Conservation (phyloP, 805 yeast species). For the Candida namnaoensis region DNA sequence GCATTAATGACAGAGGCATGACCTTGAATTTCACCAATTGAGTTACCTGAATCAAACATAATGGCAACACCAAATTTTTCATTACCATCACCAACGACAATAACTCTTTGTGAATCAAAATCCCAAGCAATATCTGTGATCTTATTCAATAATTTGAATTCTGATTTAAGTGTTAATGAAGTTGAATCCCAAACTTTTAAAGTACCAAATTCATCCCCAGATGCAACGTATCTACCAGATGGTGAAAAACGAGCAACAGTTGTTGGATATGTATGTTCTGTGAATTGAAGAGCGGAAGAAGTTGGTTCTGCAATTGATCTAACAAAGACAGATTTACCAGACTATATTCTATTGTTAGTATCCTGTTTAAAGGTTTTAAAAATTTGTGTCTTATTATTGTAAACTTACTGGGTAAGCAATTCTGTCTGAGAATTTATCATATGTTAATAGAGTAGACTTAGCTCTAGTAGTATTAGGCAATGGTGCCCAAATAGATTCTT, state of each 20-base stretch:
- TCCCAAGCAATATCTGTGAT: constrained; percentile 89
- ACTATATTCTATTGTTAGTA: constrained; percentile 6
- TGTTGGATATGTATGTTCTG: constrained; percentile 60
- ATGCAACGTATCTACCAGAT: constrained; percentile 81
- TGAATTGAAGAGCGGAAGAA: constrained; percentile 51
- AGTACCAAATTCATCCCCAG: constrained; percentile 87
- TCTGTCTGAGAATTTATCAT: constrained; percentile 59
- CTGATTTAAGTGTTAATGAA: constrained; percentile 61
- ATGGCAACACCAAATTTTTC: constrained; percentile 90
- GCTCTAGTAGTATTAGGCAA: constrained; percentile 74
- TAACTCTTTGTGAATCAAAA: constrained; percentile 72
- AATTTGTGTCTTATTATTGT: background rate
- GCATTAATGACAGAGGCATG: constrained; percentile 81
- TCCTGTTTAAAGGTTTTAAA: background rate
- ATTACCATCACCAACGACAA: constrained; percentile 93
- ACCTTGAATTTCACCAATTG: constrained; percentile 95
- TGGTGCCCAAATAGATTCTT: constrained; percentile 49
- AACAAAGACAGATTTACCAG: constrained; percentile 72
- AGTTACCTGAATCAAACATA: constrained; percentile 90
- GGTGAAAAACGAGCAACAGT: constrained; percentile 87
- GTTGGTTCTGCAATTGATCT: constrained; percentile 52
- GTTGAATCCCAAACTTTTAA: constrained; percentile 82
- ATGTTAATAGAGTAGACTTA: constrained; percentile 62
- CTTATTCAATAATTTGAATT: constrained; percentile 65
- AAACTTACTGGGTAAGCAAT: constrained; percentile 56